Conservation (phyloP, 441 rosid species). For the Geranium incanum region DNA sequence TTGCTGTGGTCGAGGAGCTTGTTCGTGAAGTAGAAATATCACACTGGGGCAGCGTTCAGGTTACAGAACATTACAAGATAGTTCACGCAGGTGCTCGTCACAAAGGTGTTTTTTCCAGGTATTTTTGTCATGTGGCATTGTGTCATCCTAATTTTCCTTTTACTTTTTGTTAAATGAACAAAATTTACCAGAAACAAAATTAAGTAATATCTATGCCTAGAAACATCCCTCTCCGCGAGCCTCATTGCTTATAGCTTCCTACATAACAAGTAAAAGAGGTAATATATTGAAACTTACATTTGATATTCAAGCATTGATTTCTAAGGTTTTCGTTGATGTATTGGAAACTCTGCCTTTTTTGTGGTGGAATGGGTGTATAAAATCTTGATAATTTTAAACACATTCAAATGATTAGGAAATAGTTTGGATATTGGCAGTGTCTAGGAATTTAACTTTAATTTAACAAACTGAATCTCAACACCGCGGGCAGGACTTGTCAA, state of each 20-base stretch:
- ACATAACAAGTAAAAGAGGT: neutral
- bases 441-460: neutral
- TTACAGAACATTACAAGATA: constrained; percentile 80
- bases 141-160: constrained; percentile 1
- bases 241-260: neutral
- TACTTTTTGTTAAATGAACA: neutral
- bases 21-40: constrained; percentile 90
- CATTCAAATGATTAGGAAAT: neutral
- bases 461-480: neutral
- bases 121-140: constrained; percentile 17
- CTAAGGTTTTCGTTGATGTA: constrained; percentile 3
- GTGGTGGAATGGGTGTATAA: neutral
- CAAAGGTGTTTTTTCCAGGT: constrained; percentile 96
- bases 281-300: neutral
- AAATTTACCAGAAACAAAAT: neutral
- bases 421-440: neutral
- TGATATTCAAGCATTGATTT: constrained; percentile 1
- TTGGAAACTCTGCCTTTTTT: neutral
- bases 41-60: constrained; percentile 95
- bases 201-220: neutral
- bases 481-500: neutral
- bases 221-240: neutral
- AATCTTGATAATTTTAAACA: neutral
- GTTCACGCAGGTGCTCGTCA: constrained; percentile 89
- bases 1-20: constrained; percentile 98